Evolutionary conservation across 1,139 yeast genomes (phyloP), one percentile per base, ranked within the genome.

Genomic region (Schizosaccharomyces versatilis): DNA sequence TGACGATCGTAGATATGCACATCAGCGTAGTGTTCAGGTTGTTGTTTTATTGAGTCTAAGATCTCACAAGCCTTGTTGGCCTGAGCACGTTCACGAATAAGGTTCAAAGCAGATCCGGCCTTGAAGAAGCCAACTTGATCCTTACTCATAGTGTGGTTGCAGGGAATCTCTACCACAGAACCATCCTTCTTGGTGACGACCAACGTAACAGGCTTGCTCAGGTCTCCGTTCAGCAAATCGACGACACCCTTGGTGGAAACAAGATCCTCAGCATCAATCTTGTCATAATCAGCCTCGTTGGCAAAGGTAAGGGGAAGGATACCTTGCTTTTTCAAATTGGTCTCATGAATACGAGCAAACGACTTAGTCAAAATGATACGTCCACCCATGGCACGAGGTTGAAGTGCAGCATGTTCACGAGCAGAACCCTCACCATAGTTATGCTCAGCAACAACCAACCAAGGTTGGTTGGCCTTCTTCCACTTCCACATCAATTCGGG

Each of bases 371-470:
- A 73, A 60, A 90, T 82, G 61, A 86, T 77, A 56, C 81, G 72
- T 58, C 97, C 98, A 59, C 96, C 96, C 55, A 90, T 74, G 73
- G 83, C 90, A 68, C 94, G 76, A 59, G 98, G 98, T 47, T 93
- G 84, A 65, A 90, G 73, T 6, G 98, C 98, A 55, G 98, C 98
- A 66, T 90, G 98, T 68, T 90, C 98, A 75, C 98, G 83, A 32
- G 98, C 96, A 56, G 96, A 85, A 61, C 98, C 98, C 73, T 90
- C 98, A 69, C 98, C 98, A 64, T 88, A 90, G 71, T 90, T 90
- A 67, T 90, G 95, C 67, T 88, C 98, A 54, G 96, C 98, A 60
- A 90, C 82, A 53, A 90, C 96, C 60, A 79, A 76, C 98, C 98
- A 90, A 15, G 94, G 93, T 62, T 84, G 77, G 7, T 69, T 63